These are phyloP conservation scores for Globisporangium canariense DNA, from an alignment of 352 stramenopile genomes.

Conservation along the genomic window DNA sequence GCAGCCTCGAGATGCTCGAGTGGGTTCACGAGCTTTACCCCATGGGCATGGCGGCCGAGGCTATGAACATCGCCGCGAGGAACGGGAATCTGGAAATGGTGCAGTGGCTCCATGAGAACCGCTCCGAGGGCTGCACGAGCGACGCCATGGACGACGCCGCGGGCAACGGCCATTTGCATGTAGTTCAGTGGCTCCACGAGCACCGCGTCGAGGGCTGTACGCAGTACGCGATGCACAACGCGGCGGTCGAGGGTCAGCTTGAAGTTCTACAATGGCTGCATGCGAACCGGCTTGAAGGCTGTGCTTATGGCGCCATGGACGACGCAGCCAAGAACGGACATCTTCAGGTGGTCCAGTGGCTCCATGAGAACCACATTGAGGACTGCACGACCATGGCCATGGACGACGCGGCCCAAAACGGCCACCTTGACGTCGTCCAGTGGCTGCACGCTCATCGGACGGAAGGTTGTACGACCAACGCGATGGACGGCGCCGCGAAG, in stretches of 20 bases:
- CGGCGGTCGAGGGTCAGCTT: conserved; percentile 19
- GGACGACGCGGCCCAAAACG: conserved; percentile 14
- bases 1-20: conserved; percentile 18
- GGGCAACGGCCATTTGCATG: conserved; percentile 21
- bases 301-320: conserved; percentile 21
- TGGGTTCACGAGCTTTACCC: conserved; percentile 15
- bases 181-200: conserved; percentile 25
- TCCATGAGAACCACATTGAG: conserved; percentile 13
- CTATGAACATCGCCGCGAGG: conserved; percentile 18
- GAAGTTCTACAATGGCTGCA: conserved; percentile 23
- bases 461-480: conserved; percentile 16
- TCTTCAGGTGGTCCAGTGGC: conserved; percentile 14
- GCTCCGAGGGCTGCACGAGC: conserved; percentile 21
- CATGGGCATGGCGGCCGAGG: conserved; percentile 14
- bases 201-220: conserved; percentile 22
- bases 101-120: conserved; percentile 20
- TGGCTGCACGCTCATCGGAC: conserved; percentile 16
- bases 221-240: conserved; percentile 26
- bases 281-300: conserved; percentile 22
- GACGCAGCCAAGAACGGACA: conserved; percentile 15
- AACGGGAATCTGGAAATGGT: conserved; percentile 17
- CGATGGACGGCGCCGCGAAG: conserved; percentile 17
- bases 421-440: conserved; percentile 12
- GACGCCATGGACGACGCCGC: conserved; percentile 26
- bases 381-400: conserved; percentile 20